Percentiles rank a stretch among this genome's conserved stretches.
phyloP scores from a whole-genome alignment of 441 rosid genomes.

The Hura crepitans region DNA sequence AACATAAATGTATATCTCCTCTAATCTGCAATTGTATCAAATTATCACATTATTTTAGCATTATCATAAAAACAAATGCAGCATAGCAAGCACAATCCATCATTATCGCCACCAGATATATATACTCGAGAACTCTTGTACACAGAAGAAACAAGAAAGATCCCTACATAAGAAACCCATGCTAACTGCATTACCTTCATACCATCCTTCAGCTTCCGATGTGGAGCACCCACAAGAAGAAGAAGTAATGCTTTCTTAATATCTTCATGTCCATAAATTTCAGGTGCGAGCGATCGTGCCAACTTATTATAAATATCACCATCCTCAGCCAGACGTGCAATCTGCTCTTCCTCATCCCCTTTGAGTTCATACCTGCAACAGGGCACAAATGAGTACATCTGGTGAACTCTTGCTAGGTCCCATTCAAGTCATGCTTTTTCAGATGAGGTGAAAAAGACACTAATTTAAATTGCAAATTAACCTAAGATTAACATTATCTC shows the following conservation, averaged over 20 bases:
- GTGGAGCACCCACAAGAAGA: constrained; percentile 98
- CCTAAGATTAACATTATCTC: constrained; percentile 4
- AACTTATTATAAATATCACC: constrained; percentile 95
- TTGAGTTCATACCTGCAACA: constrained; percentile 72
- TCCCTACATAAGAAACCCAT: not conserved
- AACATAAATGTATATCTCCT: constrained; percentile 93
- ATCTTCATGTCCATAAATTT: constrained; percentile 99
- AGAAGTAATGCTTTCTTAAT: constrained; percentile 92
- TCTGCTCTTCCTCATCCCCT: constrained; percentile 88
- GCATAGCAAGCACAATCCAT: not conserved
- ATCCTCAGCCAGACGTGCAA: constrained; percentile 86
- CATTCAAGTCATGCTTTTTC: not conserved
- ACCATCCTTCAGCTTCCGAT: constrained; percentile 90
- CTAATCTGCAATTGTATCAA: constrained; percentile 61
- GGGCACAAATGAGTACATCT: constrained; percentile 13
- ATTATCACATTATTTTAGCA: not conserved
- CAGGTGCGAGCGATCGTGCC: constrained; percentile 91
- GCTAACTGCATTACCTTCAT: constrained; percentile 68
- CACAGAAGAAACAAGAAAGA: not conserved
- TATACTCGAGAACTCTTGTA: not conserved
- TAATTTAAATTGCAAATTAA: not conserved
- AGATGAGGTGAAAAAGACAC: not conserved
- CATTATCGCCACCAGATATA: not conserved
- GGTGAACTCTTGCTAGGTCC: not conserved
- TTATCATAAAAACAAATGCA: not conserved